Percentiles rank a stretch among this genome's conserved stretches.
These are phyloP conservation scores for Stenocarpella maydis DNA, from an alignment of 2,329 filamentous ascomycete species.

Conservation along the genomic window DNA sequence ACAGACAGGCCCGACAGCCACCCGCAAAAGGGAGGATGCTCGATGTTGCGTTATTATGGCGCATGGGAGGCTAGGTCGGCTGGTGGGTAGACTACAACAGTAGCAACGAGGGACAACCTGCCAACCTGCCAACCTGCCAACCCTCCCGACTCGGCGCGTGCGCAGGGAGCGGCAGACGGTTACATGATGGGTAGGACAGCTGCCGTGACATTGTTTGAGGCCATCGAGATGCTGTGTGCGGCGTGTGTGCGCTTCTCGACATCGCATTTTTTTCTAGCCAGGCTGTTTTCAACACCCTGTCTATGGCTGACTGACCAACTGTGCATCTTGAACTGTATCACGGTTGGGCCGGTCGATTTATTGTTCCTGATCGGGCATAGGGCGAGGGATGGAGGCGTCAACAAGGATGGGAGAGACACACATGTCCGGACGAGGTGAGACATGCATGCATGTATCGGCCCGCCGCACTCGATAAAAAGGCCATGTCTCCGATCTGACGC, in stretches of 20 bases:
- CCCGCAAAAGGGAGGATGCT: neutral
- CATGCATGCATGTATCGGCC: conserved; percentile 15
- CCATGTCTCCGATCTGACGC: conserved; percentile 17
- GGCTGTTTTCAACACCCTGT: no score
- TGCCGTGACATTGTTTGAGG: neutral
- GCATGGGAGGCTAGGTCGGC: no score
- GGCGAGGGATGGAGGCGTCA: conserved; percentile 1
- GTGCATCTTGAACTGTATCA: neutral
- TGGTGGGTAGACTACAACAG: neutral
- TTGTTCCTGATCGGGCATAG: conserved; percentile 7
- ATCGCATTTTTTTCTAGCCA: no score
- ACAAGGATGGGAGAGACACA: neutral
- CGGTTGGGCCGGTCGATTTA: neutral
- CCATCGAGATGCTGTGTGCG: neutral
- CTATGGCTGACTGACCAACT: no score
- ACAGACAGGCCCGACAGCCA: neutral
- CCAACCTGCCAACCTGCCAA: no score
- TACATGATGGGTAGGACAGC: neutral
- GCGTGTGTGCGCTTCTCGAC: no score
- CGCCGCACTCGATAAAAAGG: conserved; percentile 2
- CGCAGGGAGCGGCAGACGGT: neutral
- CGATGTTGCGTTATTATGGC: no score
- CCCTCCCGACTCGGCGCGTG: no score
- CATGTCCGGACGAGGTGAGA: conserved; percentile 18
- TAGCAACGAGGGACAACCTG: no score